These are phyloP conservation scores for Colletotrichum horii DNA, from an alignment of 2,329 filamentous ascomycete genomes.

Conservation along the genomic window DNA sequence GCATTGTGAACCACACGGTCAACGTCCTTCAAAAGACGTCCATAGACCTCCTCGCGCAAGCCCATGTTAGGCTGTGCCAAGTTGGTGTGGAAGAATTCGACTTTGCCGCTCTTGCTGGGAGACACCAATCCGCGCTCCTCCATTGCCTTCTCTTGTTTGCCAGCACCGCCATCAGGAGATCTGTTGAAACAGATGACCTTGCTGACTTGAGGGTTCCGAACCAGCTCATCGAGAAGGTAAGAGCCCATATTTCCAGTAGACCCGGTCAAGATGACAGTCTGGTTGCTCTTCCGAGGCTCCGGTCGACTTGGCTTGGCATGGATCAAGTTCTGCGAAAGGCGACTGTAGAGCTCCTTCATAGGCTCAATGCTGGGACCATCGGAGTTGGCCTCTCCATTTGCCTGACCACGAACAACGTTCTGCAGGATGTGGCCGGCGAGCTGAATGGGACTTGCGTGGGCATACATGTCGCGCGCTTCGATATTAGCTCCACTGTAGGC, in stretches of 20 bases:
- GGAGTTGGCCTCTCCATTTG: background rate
- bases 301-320: conserved; percentile 28
- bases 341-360: conserved; percentile 37
- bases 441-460: conserved; percentile 36
- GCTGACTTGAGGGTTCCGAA: conserved; percentile 21
- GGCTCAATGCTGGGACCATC: background rate
- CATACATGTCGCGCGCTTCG: conserved; percentile 44
- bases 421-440: conserved; percentile 35
- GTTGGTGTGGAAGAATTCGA: conserved; percentile 40
- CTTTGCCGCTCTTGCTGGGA: conserved; percentile 2
- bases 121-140: background rate
- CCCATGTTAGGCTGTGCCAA: conserved; percentile 1
- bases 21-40: conserved; percentile 36
- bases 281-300: conserved; percentile 34
- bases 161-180: conserved; percentile 6
- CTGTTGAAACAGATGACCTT: conserved; percentile 12
- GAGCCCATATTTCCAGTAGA: conserved; percentile 18
- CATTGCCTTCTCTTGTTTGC: conserved; percentile 11
- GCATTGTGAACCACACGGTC: conserved; percentile 59
- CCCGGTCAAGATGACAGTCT: conserved; percentile 18
- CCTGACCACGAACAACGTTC: background rate
- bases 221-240: conserved; percentile 6
- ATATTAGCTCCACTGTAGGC: conserved; percentile 36
- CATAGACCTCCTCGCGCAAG: background rate
- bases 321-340: conserved; percentile 36